Percentiles rank a stretch among this genome's conserved stretches.
phyloP scores from a whole-genome alignment of 176 grass and related monocot species.

The Zoysia pacifica region DNA sequence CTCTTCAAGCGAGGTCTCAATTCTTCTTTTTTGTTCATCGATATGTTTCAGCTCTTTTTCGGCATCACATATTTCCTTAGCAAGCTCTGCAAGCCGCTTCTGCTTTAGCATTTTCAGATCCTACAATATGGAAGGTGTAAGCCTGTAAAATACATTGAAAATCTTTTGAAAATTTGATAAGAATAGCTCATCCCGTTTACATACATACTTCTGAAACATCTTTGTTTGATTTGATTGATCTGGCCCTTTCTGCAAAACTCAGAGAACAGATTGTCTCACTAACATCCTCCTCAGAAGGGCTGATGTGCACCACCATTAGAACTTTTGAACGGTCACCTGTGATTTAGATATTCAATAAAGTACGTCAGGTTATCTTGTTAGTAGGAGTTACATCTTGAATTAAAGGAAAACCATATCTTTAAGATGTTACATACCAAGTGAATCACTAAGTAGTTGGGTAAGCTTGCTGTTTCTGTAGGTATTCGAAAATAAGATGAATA shows the following conservation, averaged over 20 bases:
- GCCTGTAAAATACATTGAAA: slow-evolving; percentile 10
- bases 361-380: slow-evolving; percentile 10
- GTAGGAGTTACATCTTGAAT: neutral
- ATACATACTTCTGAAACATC: slow-evolving; percentile 66
- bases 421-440: slow-evolving; percentile 57
- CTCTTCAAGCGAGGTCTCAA: slow-evolving; percentile 50
- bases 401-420: neutral
- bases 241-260: slow-evolving; percentile 77
- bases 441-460: slow-evolving; percentile 91
- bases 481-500: slow-evolving; percentile 12
- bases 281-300: slow-evolving; percentile 68
- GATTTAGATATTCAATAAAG: slow-evolving; percentile 22
- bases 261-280: slow-evolving; percentile 78
- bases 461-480: slow-evolving; percentile 90
- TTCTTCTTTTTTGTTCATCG: slow-evolving; percentile 58
- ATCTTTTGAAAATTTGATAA: slow-evolving; percentile 16
- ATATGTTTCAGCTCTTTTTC: slow-evolving; percentile 64
- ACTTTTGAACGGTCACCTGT: slow-evolving; percentile 79
- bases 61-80: slow-evolving; percentile 50
- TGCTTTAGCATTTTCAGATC: slow-evolving; percentile 70
- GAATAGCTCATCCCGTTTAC: neutral
- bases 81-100: slow-evolving; percentile 55
- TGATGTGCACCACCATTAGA: slow-evolving; percentile 90
- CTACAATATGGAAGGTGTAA: slow-evolving; percentile 37
- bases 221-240: slow-evolving; percentile 62